A percentile compares a stretch with the other conserved stretches of the same genome.
These are phyloP conservation scores for Candida sanyiensis DNA, from an alignment of 805 yeast species.

Conservation along the genomic window DNA sequence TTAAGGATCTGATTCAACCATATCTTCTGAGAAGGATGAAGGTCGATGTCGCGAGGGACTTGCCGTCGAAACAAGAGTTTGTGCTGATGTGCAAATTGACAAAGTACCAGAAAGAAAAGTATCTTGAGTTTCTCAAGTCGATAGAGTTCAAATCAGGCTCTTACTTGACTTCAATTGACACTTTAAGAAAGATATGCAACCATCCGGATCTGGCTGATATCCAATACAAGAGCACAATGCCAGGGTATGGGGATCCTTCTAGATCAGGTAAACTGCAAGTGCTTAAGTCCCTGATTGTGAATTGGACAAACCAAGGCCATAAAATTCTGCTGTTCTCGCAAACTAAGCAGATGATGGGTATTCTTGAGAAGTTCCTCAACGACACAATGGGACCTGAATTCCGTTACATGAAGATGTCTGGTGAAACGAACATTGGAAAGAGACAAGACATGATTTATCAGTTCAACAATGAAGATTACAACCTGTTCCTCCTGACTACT, in stretches of 20 bases:
- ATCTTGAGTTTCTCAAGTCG: slow-evolving; percentile 67
- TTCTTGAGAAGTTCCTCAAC: slow-evolving; percentile 62
- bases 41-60: slow-evolving; percentile 89
- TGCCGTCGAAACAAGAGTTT: slow-evolving; percentile 91
- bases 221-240: slow-evolving; percentile 26
- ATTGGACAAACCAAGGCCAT: slow-evolving; percentile 76
- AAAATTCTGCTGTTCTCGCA: slow-evolving; percentile 86
- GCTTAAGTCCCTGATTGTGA: slow-evolving; percentile 59
- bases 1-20: slow-evolving; percentile 85
- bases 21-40: slow-evolving; percentile 82
- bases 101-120: slow-evolving; percentile 63
- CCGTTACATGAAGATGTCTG: slow-evolving; percentile 84
- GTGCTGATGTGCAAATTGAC: slow-evolving; percentile 89
- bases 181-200: slow-evolving; percentile 86
- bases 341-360: slow-evolving; percentile 89
- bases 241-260: slow-evolving; percentile 47
- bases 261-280: slow-evolving; percentile 91
- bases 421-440: slow-evolving; percentile 72
- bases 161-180: slow-evolving; percentile 87
- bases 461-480: slow-evolving; percentile 58
- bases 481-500: slow-evolving; percentile 80
- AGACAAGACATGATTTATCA: slow-evolving; percentile 77
- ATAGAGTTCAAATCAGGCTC: slow-evolving; percentile 70
- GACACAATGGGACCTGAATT: slow-evolving; percentile 33
- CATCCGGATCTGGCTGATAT: slow-evolving; percentile 82